Evolutionary conservation across 1,139 yeast genomes (phyloP), one percentile per base, ranked within the genome.

Genomic region (Hansenula lynferdii): DNA sequence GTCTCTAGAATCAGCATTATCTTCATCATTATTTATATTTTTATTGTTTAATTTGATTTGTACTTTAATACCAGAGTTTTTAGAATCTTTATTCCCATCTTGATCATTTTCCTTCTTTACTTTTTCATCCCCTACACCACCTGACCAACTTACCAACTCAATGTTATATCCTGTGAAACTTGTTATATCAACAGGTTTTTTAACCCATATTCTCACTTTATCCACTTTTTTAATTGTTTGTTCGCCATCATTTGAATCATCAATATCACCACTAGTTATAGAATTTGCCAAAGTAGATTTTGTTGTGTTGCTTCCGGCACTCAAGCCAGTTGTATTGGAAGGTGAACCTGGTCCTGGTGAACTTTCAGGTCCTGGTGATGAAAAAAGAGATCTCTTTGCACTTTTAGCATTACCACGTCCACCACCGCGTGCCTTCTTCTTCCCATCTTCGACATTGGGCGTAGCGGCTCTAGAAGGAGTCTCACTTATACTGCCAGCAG

Each of bases 111-210:
- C n/a, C 27, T 25, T 31, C 34, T 14, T 36, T 31, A 17, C 30
- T 41, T 29, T 31, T 29, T n/a, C n/a, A 38, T 28, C 34, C 38
- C 18, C 25, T 27, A 10, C 28, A 22, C 35, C 47, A 14, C 69
- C 68, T 6, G 54, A 53, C 73, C 75, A 79, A 6, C 66, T 55
- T 8, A 57, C 54, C 44, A 77, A 62, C n/a, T 63, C 58, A 38
- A 73, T 70, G 44, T 67, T 67, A 51, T 70, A 74, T 11, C 85
- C 84, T 11, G 81, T 77, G 50, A 79, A 78, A n/a, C 80, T 71
- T 55, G 73, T 75, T 47, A 79, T 67, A 35, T 62, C 52, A 11
- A 67, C 49, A 1, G 73, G 70, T 38, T 64, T 61, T 50, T 75
- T 75, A 8, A 51, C 56, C 85, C 85, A 79, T 48, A 63, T 67